Evolutionary conservation across 2,329 filamentous ascomycete genomes (phyloP), one percentile per base, ranked within the genome.

Genomic region (Pseudogymnoascus sp.): DNA sequence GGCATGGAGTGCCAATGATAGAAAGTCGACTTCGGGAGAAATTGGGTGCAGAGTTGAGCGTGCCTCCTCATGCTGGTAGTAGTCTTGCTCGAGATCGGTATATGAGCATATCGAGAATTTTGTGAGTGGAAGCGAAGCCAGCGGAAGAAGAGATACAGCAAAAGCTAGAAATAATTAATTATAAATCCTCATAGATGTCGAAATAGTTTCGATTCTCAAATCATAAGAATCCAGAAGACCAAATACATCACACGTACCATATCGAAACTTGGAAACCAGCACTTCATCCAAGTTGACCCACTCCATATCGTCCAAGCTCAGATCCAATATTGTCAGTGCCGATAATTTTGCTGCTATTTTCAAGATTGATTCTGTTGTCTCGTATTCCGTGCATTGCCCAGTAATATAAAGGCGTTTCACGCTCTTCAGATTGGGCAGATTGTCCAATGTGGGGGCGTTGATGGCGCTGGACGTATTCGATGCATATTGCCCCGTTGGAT

Each of bases 51-150:
- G 27, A 61, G 58, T 59, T 1, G 45, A 48, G 4, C 58, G 62
- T 1, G 39, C 55, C 9, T 58, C 58, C 12, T 60, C 37, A 35
- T 61, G 60, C 31, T 63, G 63, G 36, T 61, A 58, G 29, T 61
- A 55, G 36, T 62, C 21, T 21, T 21, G 21, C 21, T 21, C 21
- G 21, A 21, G 21, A 21, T 21, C 21, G 21, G 21, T 21, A 21
- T 21, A 21, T 21, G 12, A n/a, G 21, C 7, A 0, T n/a, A 45
- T 6, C 2, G 10, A n/a, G 25, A 48, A 48, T 9, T 5, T 6
- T n/a, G 42, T 29, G 7, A 48, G 42, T 29, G 42, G 5, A 5
- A 48, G 42, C 25, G n/a, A 52, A 52, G 8, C 27, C 27, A 52
- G 25, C 7, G 7, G 4, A 52, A 52, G 27, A 15, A 52, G 45